Percentiles rank a stretch among this genome's conserved stretches.
These are phyloP conservation scores for Discostella stelligeroides DNA, from an alignment of 108 stramenopile species.

Conservation along the genomic window DNA sequence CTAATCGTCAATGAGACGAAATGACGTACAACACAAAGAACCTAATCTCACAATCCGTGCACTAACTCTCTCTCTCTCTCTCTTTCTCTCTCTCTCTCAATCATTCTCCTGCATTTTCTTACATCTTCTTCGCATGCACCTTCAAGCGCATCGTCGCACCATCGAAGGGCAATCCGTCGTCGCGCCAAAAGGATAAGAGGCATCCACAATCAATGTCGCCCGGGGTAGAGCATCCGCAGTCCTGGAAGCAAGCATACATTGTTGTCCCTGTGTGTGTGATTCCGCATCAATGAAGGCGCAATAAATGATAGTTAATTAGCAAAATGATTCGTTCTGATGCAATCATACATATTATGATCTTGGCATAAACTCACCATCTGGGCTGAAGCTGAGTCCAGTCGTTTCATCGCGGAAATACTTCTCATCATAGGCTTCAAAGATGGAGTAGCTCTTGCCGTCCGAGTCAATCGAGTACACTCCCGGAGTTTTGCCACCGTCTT, in stretches of 20 bases:
- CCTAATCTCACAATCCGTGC: not conserved
- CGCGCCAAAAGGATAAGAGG: conserved; percentile 6
- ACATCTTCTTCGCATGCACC: not conserved
- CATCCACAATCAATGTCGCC: conserved; percentile 40
- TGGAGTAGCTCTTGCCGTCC: conserved; percentile 26
- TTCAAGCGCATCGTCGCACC: not conserved
- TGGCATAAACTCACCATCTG: conserved; percentile 39
- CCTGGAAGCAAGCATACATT: conserved; percentile 36
- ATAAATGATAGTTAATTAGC: too few relatives aligned
- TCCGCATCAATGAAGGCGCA: too few relatives aligned
- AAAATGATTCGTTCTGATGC: too few relatives aligned
- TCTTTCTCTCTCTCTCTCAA: not conserved
- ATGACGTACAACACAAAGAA: not conserved
- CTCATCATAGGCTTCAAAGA: conserved; percentile 45
- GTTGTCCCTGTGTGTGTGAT: not conserved
- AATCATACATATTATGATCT: not conserved
- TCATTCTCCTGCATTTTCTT: not conserved
- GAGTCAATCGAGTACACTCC: conserved; percentile 49
- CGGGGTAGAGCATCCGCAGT: conserved; percentile 32
- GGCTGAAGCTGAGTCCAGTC: conserved; percentile 70
- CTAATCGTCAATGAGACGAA: not conserved
- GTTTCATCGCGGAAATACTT: conserved; percentile 55
- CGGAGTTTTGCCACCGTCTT: conserved; percentile 57
- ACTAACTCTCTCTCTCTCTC: not conserved
- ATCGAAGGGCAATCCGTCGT: not conserved